A percentile compares a stretch with the other conserved stretches of the same genome.
Conservation (phyloP, 495 filamentous ascomycete species). For the Neurospora sp. region DNA sequence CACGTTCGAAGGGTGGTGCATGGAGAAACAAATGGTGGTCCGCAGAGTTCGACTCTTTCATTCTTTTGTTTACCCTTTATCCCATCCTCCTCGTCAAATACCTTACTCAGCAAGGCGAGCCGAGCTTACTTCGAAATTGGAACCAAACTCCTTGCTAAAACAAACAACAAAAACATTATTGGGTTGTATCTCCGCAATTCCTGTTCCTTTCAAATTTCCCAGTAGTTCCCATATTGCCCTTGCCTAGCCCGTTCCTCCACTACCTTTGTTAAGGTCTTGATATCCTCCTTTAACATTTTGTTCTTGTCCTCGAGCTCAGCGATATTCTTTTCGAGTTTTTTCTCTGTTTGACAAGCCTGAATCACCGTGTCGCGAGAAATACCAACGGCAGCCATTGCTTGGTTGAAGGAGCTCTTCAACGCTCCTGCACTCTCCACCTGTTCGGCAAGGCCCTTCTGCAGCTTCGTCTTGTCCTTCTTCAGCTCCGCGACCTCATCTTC, state of each 20-base stretch:
- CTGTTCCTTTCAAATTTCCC: not conserved
- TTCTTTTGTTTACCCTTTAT: too few species aligned
- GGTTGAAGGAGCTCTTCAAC: not conserved
- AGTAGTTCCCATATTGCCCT: not conserved
- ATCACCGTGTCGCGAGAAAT: not conserved
- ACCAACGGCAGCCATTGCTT: too few species aligned
- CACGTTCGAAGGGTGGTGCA: too few species aligned
- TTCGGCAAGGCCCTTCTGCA: not conserved
- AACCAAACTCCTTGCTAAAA: not conserved
- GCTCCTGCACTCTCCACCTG: not conserved
- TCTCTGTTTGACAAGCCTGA: not conserved
- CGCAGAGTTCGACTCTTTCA: too few species aligned
- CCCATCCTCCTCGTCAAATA: not conserved
- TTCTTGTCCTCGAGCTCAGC: not conserved
- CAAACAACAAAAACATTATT: not conserved
- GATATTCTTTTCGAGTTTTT: not conserved
- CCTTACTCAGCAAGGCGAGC: not conserved
- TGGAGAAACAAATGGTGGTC: too few species aligned
- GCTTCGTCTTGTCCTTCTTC: not conserved
- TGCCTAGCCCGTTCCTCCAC: not conserved
- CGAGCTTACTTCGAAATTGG: not conserved
- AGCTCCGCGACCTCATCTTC: not conserved
- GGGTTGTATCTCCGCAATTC: not conserved
- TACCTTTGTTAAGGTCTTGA: rapidly evolving
- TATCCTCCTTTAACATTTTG: not conserved